Percentiles rank a stretch among this genome's conserved stretches.
These are phyloP conservation scores for Fusarium penzigii DNA, from an alignment of 2,329 filamentous ascomycete genomes.

Conservation along the genomic window DNA sequence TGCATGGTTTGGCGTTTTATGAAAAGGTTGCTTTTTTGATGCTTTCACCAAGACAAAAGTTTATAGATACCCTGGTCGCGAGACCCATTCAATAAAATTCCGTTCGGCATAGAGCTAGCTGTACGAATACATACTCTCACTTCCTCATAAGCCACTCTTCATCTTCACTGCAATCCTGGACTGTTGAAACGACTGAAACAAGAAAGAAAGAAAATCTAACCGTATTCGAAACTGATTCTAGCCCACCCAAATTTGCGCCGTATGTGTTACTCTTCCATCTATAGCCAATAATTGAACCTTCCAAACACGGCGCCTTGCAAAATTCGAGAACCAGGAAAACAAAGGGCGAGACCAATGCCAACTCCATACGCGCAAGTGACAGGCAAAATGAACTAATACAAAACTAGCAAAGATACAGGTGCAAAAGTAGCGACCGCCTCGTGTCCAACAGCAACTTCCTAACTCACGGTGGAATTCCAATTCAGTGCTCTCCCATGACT, in stretches of 20 bases:
- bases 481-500: conserved; percentile 63
- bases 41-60: conserved; percentile 9
- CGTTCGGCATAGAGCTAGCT: background rate
- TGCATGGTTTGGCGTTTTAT: conserved; percentile 8
- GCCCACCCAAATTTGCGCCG: background rate
- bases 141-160: too few relatives aligned
- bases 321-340: too few relatives aligned
- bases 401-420: background rate
- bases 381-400: too few relatives aligned
- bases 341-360: too few relatives aligned
- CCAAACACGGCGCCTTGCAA: background rate
- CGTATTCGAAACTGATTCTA: background rate
- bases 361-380: too few relatives aligned
- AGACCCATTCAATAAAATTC: conserved; percentile 11
- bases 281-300: background rate
- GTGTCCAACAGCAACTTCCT: background rate
- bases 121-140: too few relatives aligned
- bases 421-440: background rate
- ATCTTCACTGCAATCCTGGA: too few relatives aligned
- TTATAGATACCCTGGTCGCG: conserved; percentile 26
- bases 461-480: too few relatives aligned
- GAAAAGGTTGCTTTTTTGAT: background rate
- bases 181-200: background rate
- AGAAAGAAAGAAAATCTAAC: background rate
- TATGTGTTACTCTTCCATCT: background rate